Percentiles rank a stretch among this genome's conserved stretches.
phyloP scores from a whole-genome alignment of 495 filamentous ascomycete species.

The Aspergillus hancockii region DNA sequence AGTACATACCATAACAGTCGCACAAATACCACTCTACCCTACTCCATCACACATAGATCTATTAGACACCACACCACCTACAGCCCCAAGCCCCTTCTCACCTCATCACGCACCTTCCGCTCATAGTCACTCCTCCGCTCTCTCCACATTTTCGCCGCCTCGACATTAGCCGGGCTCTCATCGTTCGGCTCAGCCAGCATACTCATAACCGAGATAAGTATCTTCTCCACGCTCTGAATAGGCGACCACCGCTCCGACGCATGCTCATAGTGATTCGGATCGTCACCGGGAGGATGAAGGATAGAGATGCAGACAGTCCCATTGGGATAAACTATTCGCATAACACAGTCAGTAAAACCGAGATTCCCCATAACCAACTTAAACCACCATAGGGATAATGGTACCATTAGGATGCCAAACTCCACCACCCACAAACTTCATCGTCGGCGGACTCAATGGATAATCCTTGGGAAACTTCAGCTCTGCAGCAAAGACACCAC shows the following conservation, averaged over 20 bases:
- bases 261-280: conserved; percentile 98
- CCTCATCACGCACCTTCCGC: conserved; percentile 78
- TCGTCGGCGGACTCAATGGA: conserved; percentile 86
- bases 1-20: background rate
- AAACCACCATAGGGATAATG: conserved; percentile 11
- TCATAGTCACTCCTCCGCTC: conserved; percentile 85
- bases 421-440: conserved; percentile 84
- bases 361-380: background rate
- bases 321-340: conserved; percentile 75
- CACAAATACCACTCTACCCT: background rate
- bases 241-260: conserved; percentile 94
- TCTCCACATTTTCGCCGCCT: conserved; percentile 98
- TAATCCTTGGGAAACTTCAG: conserved; percentile 96
- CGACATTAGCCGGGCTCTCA: conserved; percentile 96
- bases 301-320: conserved; percentile 97
- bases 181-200: conserved; percentile 99
- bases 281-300: conserved; percentile 96
- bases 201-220: conserved; percentile 95
- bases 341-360: background rate
- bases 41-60: background rate
- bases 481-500: conserved; percentile 90
- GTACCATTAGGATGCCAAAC: conserved; percentile 97
- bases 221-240: conserved; percentile 98
- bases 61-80: conserved; percentile 17
- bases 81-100: conserved; percentile 63